phyloP scores from a whole-genome alignment of 2,329 filamentous ascomycete genomes.

The Pseudogymnoascus sp. region DNA sequence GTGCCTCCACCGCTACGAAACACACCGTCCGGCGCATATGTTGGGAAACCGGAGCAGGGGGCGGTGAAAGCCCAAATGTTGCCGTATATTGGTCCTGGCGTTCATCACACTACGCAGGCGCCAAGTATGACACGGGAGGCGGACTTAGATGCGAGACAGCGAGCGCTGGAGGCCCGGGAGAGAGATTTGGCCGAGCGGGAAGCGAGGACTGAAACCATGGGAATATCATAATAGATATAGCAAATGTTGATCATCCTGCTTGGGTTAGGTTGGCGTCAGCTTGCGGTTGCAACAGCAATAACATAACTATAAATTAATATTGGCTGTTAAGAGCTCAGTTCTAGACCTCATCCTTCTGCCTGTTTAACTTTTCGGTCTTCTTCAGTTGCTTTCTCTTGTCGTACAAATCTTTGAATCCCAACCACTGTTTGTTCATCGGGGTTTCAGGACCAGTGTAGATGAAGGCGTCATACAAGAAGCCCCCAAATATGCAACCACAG shows the following conservation, averaged over 20 bases:
- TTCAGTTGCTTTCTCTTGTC: neutral
- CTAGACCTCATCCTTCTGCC: neutral
- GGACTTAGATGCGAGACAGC: no score
- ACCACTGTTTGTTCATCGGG: constrained; percentile 59
- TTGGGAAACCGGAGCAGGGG: no score
- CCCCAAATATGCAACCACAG: constrained; percentile 54
- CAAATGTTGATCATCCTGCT: neutral
- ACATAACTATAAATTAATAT: neutral
- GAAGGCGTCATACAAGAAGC: constrained; percentile 59
- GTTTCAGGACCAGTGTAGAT: constrained; percentile 60
- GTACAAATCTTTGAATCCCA: constrained; percentile 51
- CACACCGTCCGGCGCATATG: no score
- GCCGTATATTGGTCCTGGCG: no score
- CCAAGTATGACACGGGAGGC: no score
- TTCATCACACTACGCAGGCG: no score
- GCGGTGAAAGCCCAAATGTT: no score
- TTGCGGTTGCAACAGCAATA: neutral
- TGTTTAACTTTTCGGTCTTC: neutral
- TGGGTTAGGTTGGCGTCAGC: neutral
- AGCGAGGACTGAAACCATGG: no score
- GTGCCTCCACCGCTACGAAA: no score
- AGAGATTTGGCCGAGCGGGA: no score
- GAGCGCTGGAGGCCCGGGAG: no score
- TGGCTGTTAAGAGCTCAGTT: neutral
- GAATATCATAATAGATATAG: no score